Evolutionary conservation across 495 filamentous ascomycete genomes (phyloP), one percentile per base, ranked within the genome.

Genomic region (Niebla homalea): DNA sequence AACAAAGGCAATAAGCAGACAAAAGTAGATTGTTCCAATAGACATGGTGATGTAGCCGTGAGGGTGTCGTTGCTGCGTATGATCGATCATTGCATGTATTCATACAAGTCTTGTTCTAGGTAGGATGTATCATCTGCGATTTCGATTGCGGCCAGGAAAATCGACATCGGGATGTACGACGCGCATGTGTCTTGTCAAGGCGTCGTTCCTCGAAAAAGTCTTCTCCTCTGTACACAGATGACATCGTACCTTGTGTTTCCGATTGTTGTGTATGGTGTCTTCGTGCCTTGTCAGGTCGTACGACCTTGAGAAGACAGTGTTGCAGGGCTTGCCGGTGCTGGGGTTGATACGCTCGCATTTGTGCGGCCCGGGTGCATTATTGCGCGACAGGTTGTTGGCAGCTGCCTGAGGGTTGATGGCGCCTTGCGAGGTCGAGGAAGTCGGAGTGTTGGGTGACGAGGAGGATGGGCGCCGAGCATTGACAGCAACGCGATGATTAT

Each of bases 281-380:
- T 98, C 92, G 63, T 98, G 92, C 10, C 92, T 77, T 10, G 92
- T 98, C 29, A 98, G 77, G 68, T 98, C 92, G 76, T 98, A 98
- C 29, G 90, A 89, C n/a, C 92, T 76, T 2, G 90, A 95, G 71
- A 98, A 98, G 50, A 92, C 72, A 7, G 86, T 90, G 64, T 92
- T 94, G 77, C 92, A 98, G 3, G 90, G 87, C 68, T 96, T 96
- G 48, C 85, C 85, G 4, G 92, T 98, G 54, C 86, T 89, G 1
- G 93, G 92, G 67, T 98, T 98, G 66, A 86, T 87, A 46, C 88
- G 83, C 61, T 86, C 82, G 65, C 92, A 95, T 61, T 78, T 82
- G 70, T 94, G 89, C 29, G 89, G 89, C 1, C 89, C 89, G 7
- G 86, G 84, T 66, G 93, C 88, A 23, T 80, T 84, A 60, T 87